Evolutionary conservation across 176 grass and related monocot species (phyloP), one percentile per base, ranked within the genome.

Genomic region (Carex littledalei): DNA sequence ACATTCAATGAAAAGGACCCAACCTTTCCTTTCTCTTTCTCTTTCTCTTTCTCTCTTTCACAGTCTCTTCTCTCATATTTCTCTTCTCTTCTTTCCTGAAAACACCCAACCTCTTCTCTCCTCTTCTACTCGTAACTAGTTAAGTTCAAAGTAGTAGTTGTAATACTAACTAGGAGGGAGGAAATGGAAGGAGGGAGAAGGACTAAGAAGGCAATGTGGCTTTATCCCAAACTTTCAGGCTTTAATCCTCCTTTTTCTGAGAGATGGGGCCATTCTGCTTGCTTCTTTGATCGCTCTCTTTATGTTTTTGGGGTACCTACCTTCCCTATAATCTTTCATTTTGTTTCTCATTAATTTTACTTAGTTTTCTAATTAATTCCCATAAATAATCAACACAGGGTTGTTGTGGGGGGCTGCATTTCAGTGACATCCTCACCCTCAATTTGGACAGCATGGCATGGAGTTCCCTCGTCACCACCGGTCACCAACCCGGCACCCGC

Each of bases 211-310:
- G 90, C 96, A 84, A 99, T 94, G 91, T 99, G 96, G 96, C 18
- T 95, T 45, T 95, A 99, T 85, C 96, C 96, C 11, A 99, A 95
- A 87, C 84, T 99, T 67, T 84, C 88, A 17, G 93, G 91, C 37
- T 95, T 95, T 85, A 94, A 95, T 62, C 96, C 96, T 53, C 88
- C 93, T 12, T 50, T 50, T 50, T 50, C 47, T 9, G 93, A 99
- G 90, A 90, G 96, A 86, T 99, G 96, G 96, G 96, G 96, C 55
- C 96, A 99, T 84, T 94, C 93, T 18, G 93, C 96, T 8, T 99
- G 96, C 84, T 95, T 93, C 91, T 95, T 92, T 79, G 61, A 95
- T 61, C 88, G 93, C 10, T 80, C 85, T 60, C 78, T 99, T 58
- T 99, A 95, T 76, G 86, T 95, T 56, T 99, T 99, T 66, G 96